These are phyloP conservation scores for Pyricularia pennisetigena DNA, from an alignment of 2,329 filamentous ascomycete genomes.

Conservation along the genomic window DNA sequence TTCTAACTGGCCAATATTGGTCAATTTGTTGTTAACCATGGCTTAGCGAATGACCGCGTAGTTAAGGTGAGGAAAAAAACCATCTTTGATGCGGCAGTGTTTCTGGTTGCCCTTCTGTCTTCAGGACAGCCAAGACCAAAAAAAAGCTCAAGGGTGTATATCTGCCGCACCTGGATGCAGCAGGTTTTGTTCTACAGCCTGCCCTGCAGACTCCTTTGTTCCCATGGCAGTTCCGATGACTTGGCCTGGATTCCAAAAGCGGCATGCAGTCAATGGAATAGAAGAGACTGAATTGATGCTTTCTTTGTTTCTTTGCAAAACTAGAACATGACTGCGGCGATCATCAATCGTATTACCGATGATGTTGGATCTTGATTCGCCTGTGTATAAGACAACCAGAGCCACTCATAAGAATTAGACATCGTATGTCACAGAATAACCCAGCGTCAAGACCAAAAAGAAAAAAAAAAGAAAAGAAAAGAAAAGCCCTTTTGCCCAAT, in stretches of 20 bases:
- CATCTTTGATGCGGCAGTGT: not conserved
- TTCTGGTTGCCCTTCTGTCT: no score
- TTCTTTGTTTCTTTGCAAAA: not conserved
- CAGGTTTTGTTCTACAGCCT: not conserved
- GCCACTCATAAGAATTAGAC: not conserved
- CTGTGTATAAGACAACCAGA: not conserved
- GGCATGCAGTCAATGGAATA: not conserved
- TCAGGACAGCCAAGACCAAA: no score
- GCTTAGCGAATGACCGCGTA: not conserved
- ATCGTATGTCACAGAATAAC: not conserved
- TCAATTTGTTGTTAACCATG: not conserved
- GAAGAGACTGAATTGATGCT: not conserved
- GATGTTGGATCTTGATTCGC: not conserved
- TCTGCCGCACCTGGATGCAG: not conserved
- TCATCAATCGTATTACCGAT: not conserved
- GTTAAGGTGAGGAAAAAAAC: not conserved
- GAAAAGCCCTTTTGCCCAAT: not conserved
- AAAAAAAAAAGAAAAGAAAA: no score
- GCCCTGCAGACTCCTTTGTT: not conserved
- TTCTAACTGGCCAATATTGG: not conserved
- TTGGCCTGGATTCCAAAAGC: not conserved
- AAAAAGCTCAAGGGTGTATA: not conserved
- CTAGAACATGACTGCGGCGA: not conserved
- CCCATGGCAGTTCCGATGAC: not conserved
- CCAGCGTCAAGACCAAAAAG: not conserved